Evolutionary conservation across 805 yeast genomes (phyloP).

Genomic region (Schwanniomyces yamadae): DNA sequence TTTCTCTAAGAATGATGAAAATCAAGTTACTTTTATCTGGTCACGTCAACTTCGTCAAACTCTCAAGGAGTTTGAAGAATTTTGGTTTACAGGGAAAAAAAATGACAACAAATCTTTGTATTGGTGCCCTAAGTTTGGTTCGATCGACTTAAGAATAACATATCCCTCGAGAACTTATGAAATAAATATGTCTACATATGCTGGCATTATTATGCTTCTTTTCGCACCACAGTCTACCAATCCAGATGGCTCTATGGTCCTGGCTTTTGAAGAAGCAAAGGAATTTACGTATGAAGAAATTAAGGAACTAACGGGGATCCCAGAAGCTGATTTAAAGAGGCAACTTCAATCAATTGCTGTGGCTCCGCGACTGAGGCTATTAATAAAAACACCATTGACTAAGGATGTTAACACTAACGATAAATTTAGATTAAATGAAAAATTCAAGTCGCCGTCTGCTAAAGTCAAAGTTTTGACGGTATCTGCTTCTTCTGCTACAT

Average conservation of each 20-base stretch:
- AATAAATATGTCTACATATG: constrained; percentile 74
- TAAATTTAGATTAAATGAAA: constrained; percentile 62
- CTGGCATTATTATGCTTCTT: constrained; percentile 74
- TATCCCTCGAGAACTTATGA: constrained; percentile 72
- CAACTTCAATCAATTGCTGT: constrained; percentile 82
- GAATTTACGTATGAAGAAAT: constrained; percentile 63
- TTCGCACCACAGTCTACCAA: constrained; percentile 50
- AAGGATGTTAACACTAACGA: constrained; percentile 66
- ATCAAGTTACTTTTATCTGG: constrained; percentile 33
- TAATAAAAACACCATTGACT: constrained; percentile 72
- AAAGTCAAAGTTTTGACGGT: constrained; percentile 77
- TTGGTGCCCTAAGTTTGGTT: constrained; percentile 86
- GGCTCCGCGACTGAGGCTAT: constrained; percentile 75
- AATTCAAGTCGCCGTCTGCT: constrained; percentile 64
- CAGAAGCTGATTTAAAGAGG: constrained; percentile 67
- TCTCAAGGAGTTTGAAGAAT: constrained; percentile 39
- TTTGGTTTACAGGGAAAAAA: constrained; percentile 38
- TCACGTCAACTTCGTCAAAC: constrained; percentile 37
- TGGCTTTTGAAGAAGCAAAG: constrained; percentile 51
- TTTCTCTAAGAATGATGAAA: constrained; percentile 22
- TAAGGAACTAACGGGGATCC: constrained; percentile 63
- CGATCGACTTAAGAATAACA: constrained; percentile 72
- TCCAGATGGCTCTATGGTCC: constrained; percentile 26
- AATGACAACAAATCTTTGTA: constrained; percentile 42
- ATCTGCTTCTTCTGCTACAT: constrained; percentile 20